These are phyloP conservation scores for Trichosporon sp. DNA, from an alignment of 1,284 basidiomycete genomes.

Conservation along the genomic window DNA sequence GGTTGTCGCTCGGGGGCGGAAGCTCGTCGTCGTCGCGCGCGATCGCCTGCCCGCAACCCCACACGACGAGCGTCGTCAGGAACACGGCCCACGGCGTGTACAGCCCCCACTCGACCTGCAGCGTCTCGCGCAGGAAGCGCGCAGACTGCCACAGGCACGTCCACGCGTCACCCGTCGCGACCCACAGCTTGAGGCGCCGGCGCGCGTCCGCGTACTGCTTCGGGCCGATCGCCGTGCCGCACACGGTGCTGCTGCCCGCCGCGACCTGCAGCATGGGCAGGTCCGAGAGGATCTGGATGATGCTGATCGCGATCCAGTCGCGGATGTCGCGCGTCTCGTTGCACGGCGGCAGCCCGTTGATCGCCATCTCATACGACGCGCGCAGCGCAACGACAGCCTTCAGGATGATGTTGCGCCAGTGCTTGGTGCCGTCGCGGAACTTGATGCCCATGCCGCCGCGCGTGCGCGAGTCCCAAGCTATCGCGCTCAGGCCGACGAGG, in stretches of 20 bases:
- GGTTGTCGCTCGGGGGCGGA: constrained; percentile 4
- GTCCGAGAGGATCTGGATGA: constrained; percentile 41
- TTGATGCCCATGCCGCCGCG: constrained; percentile 41
- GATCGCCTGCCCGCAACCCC: constrained; percentile 25
- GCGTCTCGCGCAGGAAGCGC: constrained; percentile 33
- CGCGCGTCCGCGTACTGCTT: constrained; percentile 35
- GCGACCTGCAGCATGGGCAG: constrained; percentile 44
- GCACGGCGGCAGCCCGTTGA: constrained; percentile 18
- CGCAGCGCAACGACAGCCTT: constrained; percentile 39
- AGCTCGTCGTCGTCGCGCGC: constrained; percentile 3
- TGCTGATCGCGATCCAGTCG: constrained; percentile 38
- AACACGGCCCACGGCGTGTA: constrained; percentile 41
- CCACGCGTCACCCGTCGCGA: constrained; percentile 39
- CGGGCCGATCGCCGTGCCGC: constrained; percentile 33
- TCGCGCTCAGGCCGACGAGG: constrained; percentile 35
- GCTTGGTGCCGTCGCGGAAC: constrained; percentile 37
- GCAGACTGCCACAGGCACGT: constrained; percentile 45
- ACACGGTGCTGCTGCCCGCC: constrained; percentile 34
- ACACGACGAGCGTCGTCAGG: constrained; percentile 36
- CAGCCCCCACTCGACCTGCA: constrained; percentile 38
- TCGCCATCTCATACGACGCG: constrained; percentile 30
- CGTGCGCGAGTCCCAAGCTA: constrained; percentile 42
- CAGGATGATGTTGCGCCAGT: constrained; percentile 39
- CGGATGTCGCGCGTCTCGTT: constrained; percentile 35
- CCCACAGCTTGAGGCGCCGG: constrained; percentile 36